Evolutionary conservation across 1,139 yeast species (phyloP).

Genomic region (Williopsis jadinii): DNA sequence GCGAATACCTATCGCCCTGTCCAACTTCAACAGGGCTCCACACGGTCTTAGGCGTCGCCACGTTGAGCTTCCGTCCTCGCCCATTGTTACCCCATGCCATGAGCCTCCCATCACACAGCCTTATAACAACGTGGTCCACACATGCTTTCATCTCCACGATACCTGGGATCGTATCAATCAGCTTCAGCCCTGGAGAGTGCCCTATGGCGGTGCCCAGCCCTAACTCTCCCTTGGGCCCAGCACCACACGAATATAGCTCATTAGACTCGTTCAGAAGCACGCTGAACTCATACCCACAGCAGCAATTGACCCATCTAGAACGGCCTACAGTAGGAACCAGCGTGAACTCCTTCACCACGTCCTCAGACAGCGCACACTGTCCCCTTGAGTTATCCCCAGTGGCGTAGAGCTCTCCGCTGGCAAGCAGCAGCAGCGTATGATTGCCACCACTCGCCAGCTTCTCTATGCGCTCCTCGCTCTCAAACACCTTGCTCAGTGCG

Average conservation of each 20-base stretch:
- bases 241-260: slow-evolving; percentile 48
- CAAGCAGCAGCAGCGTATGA: slow-evolving; percentile 60
- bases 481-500: slow-evolving; percentile 22
- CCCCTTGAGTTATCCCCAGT: slow-evolving; percentile 55
- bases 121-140: slow-evolving; percentile 49
- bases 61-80: slow-evolving; percentile 55
- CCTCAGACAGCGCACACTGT: slow-evolving; percentile 34
- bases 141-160: no score
- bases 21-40: slow-evolving; percentile 22
- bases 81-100: slow-evolving; percentile 84
- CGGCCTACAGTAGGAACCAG: slow-evolving; percentile 16
- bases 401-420: slow-evolving; percentile 45
- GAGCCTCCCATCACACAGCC: slow-evolving; percentile 34
- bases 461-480: slow-evolving; percentile 23
- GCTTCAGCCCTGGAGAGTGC: slow-evolving; percentile 17
- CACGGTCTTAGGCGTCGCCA: slow-evolving; percentile 10
- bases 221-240: slow-evolving; percentile 68
- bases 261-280: slow-evolving; percentile 39
- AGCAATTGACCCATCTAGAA: slow-evolving; percentile 33
- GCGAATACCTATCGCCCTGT: slow-evolving; percentile 17
- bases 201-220: slow-evolving; percentile 41
- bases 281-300: slow-evolving; percentile 79
- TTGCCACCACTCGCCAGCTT: slow-evolving; percentile 77
- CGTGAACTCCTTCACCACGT: slow-evolving; percentile 18
- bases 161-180: not conserved